Conservation (phyloP, 1,284 basidiomycete genomes). For the Acaromyces ingoldii region DNA sequence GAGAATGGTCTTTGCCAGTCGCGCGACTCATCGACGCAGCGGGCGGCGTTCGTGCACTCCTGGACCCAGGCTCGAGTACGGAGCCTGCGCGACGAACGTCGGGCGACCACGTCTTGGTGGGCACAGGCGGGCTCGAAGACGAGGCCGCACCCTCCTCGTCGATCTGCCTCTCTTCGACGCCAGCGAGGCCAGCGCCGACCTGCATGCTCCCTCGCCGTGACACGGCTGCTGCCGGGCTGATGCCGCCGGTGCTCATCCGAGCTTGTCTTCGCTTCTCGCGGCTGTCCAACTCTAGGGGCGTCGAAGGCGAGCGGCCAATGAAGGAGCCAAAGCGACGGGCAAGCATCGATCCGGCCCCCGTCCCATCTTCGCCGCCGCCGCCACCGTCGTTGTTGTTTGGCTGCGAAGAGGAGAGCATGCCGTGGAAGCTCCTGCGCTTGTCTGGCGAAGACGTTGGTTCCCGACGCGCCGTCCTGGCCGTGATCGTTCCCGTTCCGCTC, state of each 20-base stretch:
- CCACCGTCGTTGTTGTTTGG: no score
- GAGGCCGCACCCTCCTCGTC: neutral
- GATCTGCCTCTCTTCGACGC: constrained; percentile 4
- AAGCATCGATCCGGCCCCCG: constrained; percentile 18
- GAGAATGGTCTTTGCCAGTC: no score
- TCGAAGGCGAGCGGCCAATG: constrained; percentile 35
- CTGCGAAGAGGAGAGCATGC: no score
- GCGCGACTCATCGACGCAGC: no score
- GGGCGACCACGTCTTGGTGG: no score
- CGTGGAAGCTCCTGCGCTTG: constrained; percentile 16
- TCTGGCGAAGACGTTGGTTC: constrained; percentile 12
- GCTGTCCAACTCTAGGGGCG: constrained; percentile 27
- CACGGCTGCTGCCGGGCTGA: constrained; percentile 7
- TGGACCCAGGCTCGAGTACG: no score
- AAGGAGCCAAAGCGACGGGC: constrained; percentile 42
- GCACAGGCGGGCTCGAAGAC: no score
- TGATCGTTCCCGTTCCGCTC: constrained; percentile 15
- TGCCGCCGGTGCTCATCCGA: constrained; percentile 39
- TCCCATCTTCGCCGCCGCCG: no score
- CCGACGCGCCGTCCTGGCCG: constrained; percentile 16
- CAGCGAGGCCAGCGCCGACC: constrained; percentile 4
- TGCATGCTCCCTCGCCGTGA: constrained; percentile 8
- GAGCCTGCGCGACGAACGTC: no score
- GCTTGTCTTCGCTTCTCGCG: constrained; percentile 33
- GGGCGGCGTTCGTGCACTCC: no score